Evolutionary conservation across 2,329 filamentous ascomycete species (phyloP).

Genomic region (Fusarium oligoseptatum): DNA sequence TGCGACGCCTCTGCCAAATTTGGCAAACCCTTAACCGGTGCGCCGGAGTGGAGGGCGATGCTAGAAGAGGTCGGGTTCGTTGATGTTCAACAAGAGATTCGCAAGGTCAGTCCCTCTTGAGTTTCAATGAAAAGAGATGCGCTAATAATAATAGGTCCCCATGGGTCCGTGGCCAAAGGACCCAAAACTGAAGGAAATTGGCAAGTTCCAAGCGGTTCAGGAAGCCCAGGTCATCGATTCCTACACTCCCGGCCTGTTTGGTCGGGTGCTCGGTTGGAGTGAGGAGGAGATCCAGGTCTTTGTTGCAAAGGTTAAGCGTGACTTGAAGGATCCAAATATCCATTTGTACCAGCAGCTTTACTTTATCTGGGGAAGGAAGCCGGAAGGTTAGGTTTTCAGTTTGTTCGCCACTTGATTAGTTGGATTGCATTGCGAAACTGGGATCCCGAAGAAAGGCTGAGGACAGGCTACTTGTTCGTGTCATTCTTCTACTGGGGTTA

Average conservation of each 20-base stretch:
- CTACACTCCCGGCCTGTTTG: slow-evolving; percentile 30
- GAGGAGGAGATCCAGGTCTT: slow-evolving; percentile 35
- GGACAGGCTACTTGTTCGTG: no score
- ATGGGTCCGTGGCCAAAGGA: slow-evolving; percentile 23
- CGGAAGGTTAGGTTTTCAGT: not conserved
- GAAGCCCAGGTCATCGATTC: slow-evolving; percentile 34
- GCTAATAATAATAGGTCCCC: not conserved
- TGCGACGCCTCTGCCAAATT: not conserved
- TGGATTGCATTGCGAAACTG: not conserved
- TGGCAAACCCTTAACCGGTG: slow-evolving; percentile 6
- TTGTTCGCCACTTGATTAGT: not conserved
- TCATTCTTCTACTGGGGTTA: no score
- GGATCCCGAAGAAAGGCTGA: no score
- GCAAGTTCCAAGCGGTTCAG: slow-evolving; percentile 16
- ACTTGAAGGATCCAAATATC: slow-evolving; percentile 31
- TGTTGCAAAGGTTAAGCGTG: slow-evolving; percentile 30
- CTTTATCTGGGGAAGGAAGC: slow-evolving; percentile 39
- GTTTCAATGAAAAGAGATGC: not conserved
- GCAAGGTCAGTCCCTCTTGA: not conserved
- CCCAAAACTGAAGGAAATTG: slow-evolving; percentile 18
- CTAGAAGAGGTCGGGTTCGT: slow-evolving; percentile 4
- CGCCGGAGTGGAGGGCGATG: not conserved
- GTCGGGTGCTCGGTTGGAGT: slow-evolving; percentile 32
- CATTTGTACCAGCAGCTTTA: slow-evolving; percentile 36
- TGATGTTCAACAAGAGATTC: not conserved